These are phyloP conservation scores for Scytalidium lignicola DNA, from an alignment of 2,329 filamentous ascomycete species.

Conservation along the genomic window DNA sequence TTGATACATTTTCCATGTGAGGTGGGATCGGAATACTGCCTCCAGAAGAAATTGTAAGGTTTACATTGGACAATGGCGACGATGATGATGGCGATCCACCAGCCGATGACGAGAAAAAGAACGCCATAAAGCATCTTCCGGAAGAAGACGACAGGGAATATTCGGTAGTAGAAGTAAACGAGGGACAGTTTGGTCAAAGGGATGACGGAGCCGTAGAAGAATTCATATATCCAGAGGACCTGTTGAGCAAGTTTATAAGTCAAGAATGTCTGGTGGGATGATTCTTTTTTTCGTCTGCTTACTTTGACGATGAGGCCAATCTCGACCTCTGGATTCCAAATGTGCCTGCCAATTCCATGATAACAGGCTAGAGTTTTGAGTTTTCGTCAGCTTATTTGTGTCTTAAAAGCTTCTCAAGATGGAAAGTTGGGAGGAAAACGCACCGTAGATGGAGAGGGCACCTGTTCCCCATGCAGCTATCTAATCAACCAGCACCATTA, in stretches of 20 bases:
- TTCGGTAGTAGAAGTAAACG: constrained; percentile 4
- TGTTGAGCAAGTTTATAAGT: not conserved
- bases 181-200: constrained; percentile 7
- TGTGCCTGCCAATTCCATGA: not conserved
- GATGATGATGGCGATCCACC: constrained; percentile 4
- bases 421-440: not conserved
- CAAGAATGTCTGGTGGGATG: no score
- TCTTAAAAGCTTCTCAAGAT: no score
- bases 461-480: not conserved
- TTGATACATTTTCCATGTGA: constrained; percentile 2
- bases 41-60: constrained; percentile 3
- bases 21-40: not conserved
- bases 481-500: not conserved
- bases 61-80: constrained; percentile 4
- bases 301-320: not conserved
- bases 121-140: not conserved
- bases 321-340: not conserved
- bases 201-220: constrained; percentile 4
- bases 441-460: not conserved
- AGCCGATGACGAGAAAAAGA: constrained; percentile 5
- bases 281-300: not conserved
- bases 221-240: constrained; percentile 1
- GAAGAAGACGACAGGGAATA: constrained; percentile 4
- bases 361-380: not conserved
- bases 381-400: not conserved